Conservation (phyloP, 139 green algal genomes). For the Chlorella ohadii region DNA sequence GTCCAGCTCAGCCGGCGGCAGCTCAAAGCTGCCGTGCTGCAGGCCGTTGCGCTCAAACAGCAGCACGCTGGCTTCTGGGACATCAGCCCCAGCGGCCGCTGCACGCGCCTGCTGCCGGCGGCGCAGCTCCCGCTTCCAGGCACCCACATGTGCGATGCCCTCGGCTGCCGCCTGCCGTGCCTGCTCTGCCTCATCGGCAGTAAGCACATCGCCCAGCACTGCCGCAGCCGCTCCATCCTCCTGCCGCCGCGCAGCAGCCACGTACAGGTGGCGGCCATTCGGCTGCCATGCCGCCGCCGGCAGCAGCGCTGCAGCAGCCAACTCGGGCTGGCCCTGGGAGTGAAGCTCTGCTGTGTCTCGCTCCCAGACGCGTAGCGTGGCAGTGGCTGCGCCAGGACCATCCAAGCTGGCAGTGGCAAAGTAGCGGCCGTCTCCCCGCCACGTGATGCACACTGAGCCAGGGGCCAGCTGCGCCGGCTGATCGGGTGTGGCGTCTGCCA, state of each 20-base stretch:
- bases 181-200: background rate
- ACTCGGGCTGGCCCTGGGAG: conserved; percentile 51
- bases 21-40: conserved; percentile 82
- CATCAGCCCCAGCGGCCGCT: background rate
- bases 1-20: conserved; percentile 40
- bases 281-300: conserved; percentile 86
- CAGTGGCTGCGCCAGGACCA: background rate
- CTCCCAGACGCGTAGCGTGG: conserved; percentile 74
- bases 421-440: conserved; percentile 85
- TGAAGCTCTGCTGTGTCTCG: conserved; percentile 69
- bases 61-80: conserved; percentile 48
- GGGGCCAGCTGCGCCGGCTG: background rate
- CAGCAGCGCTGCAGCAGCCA: conserved; percentile 44
- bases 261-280: conserved; percentile 87
- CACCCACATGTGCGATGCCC: conserved; percentile 30
- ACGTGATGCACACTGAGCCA: conserved; percentile 62
- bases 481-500: background rate
- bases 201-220: background rate
- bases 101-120: conserved; percentile 13
- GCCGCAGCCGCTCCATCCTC: background rate
- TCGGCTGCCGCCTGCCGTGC: conserved; percentile 6
- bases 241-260: background rate
- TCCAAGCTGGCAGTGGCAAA: conserved; percentile 63
- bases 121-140: conserved; percentile 44
- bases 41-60: conserved; percentile 95